Percentiles rank a stretch among this genome's conserved stretches.
Conservation (phyloP, 208 protist species). For the Endotrypanum monterogeii region DNA sequence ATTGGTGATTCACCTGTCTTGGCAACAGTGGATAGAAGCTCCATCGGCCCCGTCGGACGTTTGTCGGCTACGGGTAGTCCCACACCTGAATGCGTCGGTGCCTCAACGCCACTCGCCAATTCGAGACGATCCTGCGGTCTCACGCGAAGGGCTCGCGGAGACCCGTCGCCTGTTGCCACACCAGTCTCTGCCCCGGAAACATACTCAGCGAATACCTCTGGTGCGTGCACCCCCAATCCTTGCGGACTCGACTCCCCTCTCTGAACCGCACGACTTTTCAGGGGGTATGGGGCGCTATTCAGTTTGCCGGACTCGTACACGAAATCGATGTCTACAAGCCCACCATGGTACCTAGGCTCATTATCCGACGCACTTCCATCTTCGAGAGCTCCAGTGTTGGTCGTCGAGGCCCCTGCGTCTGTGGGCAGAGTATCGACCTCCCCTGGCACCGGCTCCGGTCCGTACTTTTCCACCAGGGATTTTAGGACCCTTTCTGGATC, state of each 20-base stretch:
- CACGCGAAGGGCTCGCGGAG: background rate
- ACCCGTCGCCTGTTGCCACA: background rate
- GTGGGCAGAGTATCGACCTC: slow-evolving; percentile 10
- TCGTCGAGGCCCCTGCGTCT: background rate
- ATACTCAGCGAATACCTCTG: slow-evolving; percentile 36
- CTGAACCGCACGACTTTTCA: slow-evolving; percentile 61
- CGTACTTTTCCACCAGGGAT: slow-evolving; percentile 43
- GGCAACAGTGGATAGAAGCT: too few species aligned
- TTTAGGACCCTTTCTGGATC: slow-evolving; percentile 41
- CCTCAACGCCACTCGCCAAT: background rate
- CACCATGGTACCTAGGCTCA: slow-evolving; percentile 44
- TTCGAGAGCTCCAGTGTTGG: background rate
- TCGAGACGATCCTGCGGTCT: background rate
- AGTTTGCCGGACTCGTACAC: slow-evolving; percentile 73
- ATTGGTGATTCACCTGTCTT: too few species aligned
- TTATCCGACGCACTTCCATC: too few species aligned
- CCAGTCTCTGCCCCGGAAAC: background rate
- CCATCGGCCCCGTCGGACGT: background rate
- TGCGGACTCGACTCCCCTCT: slow-evolving; percentile 74
- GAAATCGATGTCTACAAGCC: slow-evolving; percentile 68
- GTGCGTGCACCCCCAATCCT: slow-evolving; percentile 76
- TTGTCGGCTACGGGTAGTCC: background rate
- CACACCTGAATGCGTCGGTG: background rate
- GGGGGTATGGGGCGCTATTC: slow-evolving; percentile 55
- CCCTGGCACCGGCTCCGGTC: slow-evolving; percentile 19